A percentile compares a stretch with the other conserved stretches of the same genome.
phyloP scores from a whole-genome alignment of 1,284 basidiomycete genomes.

The Ganoderma resinaceum region DNA sequence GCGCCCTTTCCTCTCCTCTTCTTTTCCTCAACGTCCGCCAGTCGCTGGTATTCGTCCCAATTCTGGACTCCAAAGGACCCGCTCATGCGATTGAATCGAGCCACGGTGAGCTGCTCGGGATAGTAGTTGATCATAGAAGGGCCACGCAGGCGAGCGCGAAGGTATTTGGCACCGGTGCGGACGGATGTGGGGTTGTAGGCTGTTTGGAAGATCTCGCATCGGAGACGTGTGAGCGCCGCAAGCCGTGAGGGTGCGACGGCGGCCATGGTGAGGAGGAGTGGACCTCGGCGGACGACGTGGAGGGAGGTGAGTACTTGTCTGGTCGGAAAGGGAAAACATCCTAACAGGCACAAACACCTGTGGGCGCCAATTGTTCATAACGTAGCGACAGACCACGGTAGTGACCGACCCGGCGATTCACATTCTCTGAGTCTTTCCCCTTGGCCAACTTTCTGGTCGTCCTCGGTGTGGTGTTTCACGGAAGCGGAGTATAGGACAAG shows the following conservation, averaged over 20 bases:
- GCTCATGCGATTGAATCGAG: slow-evolving; percentile 53
- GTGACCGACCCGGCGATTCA: not conserved
- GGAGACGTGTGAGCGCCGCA: slow-evolving; percentile 60
- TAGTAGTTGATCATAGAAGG: slow-evolving; percentile 85
- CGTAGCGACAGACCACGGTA: not conserved
- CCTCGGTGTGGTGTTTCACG: not conserved
- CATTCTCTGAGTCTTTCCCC: not conserved
- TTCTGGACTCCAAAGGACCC: slow-evolving; percentile 63
- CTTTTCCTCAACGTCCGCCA: slow-evolving; percentile 70
- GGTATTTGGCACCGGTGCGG: slow-evolving; percentile 87
- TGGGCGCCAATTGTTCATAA: not conserved
- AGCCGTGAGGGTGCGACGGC: slow-evolving; percentile 52
- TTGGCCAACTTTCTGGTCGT: not conserved
- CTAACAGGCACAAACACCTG: not conserved
- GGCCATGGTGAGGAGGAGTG: slow-evolving; percentile 37
- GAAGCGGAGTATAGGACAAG: not conserved
- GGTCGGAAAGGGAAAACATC: not conserved
- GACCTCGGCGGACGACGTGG: not conserved
- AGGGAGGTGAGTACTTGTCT: not conserved
- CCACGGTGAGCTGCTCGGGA: slow-evolving; percentile 61
- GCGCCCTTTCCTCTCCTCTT: slow-evolving; percentile 81
- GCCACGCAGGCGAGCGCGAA: slow-evolving; percentile 76
- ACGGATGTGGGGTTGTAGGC: slow-evolving; percentile 80
- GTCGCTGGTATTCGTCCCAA: slow-evolving; percentile 66
- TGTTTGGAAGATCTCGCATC: slow-evolving; percentile 82